phyloP scores from a whole-genome alignment of 805 yeast genomes.

The Ogataea degrootiae region DNA sequence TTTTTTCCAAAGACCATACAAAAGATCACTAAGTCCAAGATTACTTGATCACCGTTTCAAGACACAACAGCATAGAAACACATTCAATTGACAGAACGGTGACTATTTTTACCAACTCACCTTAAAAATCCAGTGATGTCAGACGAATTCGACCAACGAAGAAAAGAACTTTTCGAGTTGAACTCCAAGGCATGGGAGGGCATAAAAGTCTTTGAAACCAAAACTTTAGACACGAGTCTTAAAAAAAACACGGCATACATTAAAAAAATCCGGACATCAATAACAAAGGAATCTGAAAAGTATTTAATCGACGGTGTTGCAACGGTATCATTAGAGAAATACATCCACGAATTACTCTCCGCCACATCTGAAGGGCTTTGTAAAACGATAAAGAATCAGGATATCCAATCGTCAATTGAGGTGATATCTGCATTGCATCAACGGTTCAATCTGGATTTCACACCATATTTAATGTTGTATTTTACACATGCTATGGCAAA shows the following conservation, averaged over 20 bases:
- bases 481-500: slow-evolving; percentile 38
- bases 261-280: slow-evolving; percentile 55
- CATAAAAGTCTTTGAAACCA: slow-evolving; percentile 29
- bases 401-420: slow-evolving; percentile 59
- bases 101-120: neutral
- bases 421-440: slow-evolving; percentile 73
- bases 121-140: slow-evolving; percentile 1
- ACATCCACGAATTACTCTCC: slow-evolving; percentile 62
- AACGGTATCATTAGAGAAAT: slow-evolving; percentile 65
- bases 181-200: slow-evolving; percentile 55
- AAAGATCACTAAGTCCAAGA: too few species aligned
- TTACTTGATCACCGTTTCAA: too few species aligned
- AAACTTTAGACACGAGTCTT: slow-evolving; percentile 60
- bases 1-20: too few species aligned
- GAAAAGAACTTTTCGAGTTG: slow-evolving; percentile 31
- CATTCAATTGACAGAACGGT: too few species aligned
- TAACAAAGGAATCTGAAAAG: slow-evolving; percentile 46
- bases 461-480: slow-evolving; percentile 42
- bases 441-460: slow-evolving; percentile 53
- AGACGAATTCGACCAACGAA: slow-evolving; percentile 14
- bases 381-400: slow-evolving; percentile 49
- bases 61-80: too few species aligned
- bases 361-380: slow-evolving; percentile 60
- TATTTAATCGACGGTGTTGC: slow-evolving; percentile 56
- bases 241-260: slow-evolving; percentile 81